Evolutionary conservation across 176 grass and related monocot genomes (phyloP).

Genomic region (Eragrostis curvula): DNA sequence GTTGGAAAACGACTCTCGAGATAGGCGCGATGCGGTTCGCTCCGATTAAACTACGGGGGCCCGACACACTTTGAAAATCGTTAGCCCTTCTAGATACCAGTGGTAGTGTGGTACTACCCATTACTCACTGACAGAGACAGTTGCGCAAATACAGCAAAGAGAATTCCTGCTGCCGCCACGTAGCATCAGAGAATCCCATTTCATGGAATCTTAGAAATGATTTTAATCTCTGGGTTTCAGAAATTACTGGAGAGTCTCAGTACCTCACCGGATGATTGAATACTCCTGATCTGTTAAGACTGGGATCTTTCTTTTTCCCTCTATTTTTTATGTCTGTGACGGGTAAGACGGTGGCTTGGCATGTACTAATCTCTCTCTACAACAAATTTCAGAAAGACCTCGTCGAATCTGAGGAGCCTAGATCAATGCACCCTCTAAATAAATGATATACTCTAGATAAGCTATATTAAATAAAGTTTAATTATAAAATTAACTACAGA

Average conservation of each 20-base stretch:
- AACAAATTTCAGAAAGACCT: not conserved
- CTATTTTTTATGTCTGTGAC: too few relatives aligned
- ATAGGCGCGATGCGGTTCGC: not conserved
- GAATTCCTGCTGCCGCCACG: not conserved
- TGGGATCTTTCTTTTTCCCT: not conserved
- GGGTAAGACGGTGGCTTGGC: not conserved
- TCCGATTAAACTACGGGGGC: constrained; percentile 2
- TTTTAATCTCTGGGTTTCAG: not conserved
- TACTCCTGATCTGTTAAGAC: not conserved
- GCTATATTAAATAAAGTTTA: too few relatives aligned
- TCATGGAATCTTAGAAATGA: not conserved
- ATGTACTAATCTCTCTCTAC: not conserved
- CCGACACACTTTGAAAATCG: not conserved
- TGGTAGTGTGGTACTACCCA: not conserved
- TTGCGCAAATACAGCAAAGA: not conserved
- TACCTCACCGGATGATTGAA: not conserved
- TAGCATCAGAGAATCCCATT: not conserved
- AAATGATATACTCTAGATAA: too few relatives aligned
- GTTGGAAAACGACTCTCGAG: too few relatives aligned
- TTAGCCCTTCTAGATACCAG: not conserved
- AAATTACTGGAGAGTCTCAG: not conserved
- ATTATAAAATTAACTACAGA: too few relatives aligned
- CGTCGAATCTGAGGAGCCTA: not conserved
- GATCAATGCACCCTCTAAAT: not conserved
- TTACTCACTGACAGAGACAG: not conserved